phyloP scores from a whole-genome alignment of 1,284 basidiomycete species.

The Cryptococcus wingfieldii region DNA sequence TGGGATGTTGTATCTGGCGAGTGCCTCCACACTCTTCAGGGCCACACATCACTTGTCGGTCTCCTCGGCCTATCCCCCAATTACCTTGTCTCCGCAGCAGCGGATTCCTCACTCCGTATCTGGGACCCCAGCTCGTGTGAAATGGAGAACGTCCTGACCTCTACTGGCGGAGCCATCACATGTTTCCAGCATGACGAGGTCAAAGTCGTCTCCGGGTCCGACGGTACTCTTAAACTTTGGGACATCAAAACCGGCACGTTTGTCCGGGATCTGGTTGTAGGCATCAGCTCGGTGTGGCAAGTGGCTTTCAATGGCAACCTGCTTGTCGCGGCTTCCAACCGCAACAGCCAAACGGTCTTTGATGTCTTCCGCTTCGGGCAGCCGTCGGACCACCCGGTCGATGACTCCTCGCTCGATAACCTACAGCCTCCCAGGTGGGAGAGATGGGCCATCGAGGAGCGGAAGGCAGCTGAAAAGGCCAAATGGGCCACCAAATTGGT shows the following conservation, averaged over 20 bases:
- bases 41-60: slow-evolving; percentile 84
- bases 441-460: slow-evolving; percentile 18
- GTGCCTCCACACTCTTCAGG: slow-evolving; percentile 71
- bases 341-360: slow-evolving; percentile 62
- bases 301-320: slow-evolving; percentile 87
- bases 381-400: slow-evolving; percentile 23
- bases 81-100: slow-evolving; percentile 84
- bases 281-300: slow-evolving; percentile 91
- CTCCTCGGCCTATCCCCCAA: slow-evolving; percentile 81
- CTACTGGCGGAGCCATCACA: slow-evolving; percentile 89
- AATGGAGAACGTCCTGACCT: slow-evolving; percentile 71
- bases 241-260: slow-evolving; percentile 78
- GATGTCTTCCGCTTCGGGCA: slow-evolving; percentile 46
- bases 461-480: slow-evolving; percentile 1
- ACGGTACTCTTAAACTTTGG: slow-evolving; percentile 97
- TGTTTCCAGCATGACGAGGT: slow-evolving; percentile 97
- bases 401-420: slow-evolving; percentile 38
- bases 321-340: slow-evolving; percentile 86
- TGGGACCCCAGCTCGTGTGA: slow-evolving; percentile 84
- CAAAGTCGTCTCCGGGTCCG: slow-evolving; percentile 87
- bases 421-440: slow-evolving; percentile 37
- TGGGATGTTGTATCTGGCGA: slow-evolving; percentile 81
- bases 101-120: slow-evolving; percentile 84
- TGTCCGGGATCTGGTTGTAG: slow-evolving; percentile 77
- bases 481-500: too few relatives aligned